A percentile compares a stretch with the other conserved stretches of the same genome.
Evolutionary conservation across 768 basidiomycete genomes (phyloP).

Genomic region (Pilatotrama ljubarskyi): DNA sequence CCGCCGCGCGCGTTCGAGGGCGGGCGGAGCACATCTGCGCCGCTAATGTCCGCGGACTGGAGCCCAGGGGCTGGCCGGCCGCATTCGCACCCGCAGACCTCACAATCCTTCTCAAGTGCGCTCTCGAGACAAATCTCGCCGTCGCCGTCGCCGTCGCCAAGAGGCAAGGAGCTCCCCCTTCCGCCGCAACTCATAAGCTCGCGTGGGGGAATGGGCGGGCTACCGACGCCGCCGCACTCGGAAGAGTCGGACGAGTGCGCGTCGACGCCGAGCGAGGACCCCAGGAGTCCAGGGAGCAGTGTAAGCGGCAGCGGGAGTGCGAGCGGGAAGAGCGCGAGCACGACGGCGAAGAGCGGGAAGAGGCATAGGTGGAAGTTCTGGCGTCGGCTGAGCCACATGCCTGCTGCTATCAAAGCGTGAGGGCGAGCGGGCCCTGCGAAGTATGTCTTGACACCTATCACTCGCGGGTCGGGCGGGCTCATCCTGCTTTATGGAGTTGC

Average conservation of each 20-base stretch:
- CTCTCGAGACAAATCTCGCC: background rate
- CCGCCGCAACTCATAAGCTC: background rate
- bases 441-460: too few species aligned
- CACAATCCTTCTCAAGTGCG: background rate
- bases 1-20: background rate
- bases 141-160: background rate
- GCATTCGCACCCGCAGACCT: background rate
- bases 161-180: background rate
- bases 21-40: slow-evolving; percentile 7
- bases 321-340: background rate
- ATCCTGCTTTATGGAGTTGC: too few species aligned
- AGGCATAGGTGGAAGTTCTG: slow-evolving; percentile 16
- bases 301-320: background rate
- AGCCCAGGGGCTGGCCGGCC: background rate
- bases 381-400: slow-evolving; percentile 10
- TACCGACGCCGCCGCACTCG: slow-evolving; percentile 36
- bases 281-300: background rate
- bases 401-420: slow-evolving; percentile 13
- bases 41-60: background rate
- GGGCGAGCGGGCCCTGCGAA: background rate
- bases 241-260: slow-evolving; percentile 24
- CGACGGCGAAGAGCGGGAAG: background rate
- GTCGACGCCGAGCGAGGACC: background rate
- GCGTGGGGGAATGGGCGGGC: background rate
- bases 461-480: too few species aligned